Evolutionary conservation across 2,329 filamentous ascomycete genomes (phyloP).

Genomic region (Cercospora sp.): DNA sequence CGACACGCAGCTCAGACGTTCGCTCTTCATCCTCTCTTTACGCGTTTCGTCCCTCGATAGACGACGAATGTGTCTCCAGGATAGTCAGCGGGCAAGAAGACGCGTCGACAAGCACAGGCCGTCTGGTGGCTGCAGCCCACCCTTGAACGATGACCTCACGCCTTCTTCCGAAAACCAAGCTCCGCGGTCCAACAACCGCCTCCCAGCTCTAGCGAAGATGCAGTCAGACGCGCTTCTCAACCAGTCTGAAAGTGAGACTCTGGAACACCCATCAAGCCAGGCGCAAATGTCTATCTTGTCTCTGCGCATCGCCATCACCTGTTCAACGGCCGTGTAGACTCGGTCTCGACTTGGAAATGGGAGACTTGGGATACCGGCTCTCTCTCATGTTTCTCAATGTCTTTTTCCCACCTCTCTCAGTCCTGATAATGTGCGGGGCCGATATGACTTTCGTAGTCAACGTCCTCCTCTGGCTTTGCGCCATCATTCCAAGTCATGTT

Average conservation of each 20-base stretch:
- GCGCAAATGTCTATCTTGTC: neutral
- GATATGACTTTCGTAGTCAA: constrained; percentile 43
- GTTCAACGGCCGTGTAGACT: neutral
- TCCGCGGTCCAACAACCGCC: neutral
- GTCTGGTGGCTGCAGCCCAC: neutral
- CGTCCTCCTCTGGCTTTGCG: constrained; percentile 44
- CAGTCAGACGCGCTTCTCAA: neutral
- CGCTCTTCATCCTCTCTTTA: neutral
- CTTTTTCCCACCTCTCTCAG: constrained; percentile 44
- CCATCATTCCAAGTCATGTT: constrained; percentile 44
- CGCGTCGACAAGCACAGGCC: neutral
- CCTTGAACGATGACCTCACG: neutral
- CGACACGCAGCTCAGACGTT: neutral
- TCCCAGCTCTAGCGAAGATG: constrained; percentile 2
- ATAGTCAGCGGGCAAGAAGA: neutral
- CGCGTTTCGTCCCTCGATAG: neutral
- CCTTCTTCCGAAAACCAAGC: neutral
- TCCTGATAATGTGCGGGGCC: constrained; percentile 42
- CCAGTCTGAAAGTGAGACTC: neutral
- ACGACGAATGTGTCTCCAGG: neutral
- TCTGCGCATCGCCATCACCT: neutral
- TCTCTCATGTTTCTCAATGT: constrained; percentile 43
- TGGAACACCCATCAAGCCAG: neutral
- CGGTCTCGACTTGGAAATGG: constrained; percentile 5
- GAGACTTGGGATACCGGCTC: constrained; percentile 36